phyloP scores from a whole-genome alignment of 177 flowering plant species.

The Tripterygium wilfordii region DNA sequence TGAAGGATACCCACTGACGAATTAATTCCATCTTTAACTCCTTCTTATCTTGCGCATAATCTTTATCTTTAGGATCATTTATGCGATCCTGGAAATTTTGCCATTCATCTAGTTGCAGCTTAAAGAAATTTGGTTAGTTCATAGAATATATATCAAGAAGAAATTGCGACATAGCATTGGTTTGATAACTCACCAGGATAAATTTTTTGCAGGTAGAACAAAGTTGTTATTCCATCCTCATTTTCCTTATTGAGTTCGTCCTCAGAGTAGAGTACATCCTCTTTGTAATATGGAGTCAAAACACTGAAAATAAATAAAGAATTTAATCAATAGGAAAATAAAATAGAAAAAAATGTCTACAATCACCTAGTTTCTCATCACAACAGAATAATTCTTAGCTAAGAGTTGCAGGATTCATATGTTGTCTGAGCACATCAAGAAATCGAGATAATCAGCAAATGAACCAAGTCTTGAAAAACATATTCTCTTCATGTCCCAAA shows the following conservation, averaged over 20 bases:
- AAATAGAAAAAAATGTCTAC: background rate
- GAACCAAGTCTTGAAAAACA: too few species aligned
- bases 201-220: constrained; percentile 86
- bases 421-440: too few species aligned
- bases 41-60: constrained; percentile 25
- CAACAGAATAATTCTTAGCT: background rate
- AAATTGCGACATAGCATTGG: constrained; percentile 1
- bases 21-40: constrained; percentile 38
- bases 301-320: constrained; percentile 47
- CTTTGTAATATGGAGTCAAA: constrained; percentile 93
- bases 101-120: constrained; percentile 73
- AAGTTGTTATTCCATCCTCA: constrained; percentile 90
- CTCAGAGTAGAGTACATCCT: constrained; percentile 81
- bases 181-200: constrained; percentile 65
- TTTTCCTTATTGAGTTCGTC: constrained; percentile 81
- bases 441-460: too few species aligned
- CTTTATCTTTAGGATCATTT: constrained; percentile 20
- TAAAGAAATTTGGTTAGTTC: constrained; percentile 2
- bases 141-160: background rate
- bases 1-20: constrained; percentile 87
- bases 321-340: background rate
- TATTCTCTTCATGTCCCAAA: too few species aligned
- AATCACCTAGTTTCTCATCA: background rate
- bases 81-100: constrained; percentile 58
- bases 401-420: too few species aligned